Base-by-base conservation (phyloP, 129 eudicot species). In the Tagetes patula region DNA sequence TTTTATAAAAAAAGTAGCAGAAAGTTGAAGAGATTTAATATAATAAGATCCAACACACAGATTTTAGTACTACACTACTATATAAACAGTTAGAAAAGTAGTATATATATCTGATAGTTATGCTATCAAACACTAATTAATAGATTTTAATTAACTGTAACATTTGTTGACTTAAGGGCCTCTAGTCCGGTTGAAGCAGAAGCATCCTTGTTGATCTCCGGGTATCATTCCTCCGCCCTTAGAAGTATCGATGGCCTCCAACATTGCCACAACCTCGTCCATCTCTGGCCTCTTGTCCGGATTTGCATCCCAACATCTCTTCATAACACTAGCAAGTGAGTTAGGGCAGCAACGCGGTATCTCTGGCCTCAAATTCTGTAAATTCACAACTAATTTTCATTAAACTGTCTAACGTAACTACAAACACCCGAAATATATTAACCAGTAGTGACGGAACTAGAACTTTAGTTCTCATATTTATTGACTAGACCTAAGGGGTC, bases 161-260 rank as follows among this genome's bases (percentile, higher is more conserved):
- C 46, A n/a, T 13, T 6, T 64, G 11, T 64, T 2, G 1, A 64
- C 13, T 84, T 77, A 88, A 69, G 97, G 96, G 39, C 97, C 96
- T 77, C 92, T 47, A 9, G 65, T 63, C 55, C 84, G 71, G 20
- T 85, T 84, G 69, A 88, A 91, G 82, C 90, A 88, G 41, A 88
- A 83, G 66, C 97, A 91, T 46, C 90, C 96, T 40, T 88, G 81
- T 33, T 88, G 92, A 78, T 88, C 90, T 40, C 76, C 76, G 6
- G 97, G 96, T 53, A 91, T 87, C 97, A 91, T 91, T 30, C 97
- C 97, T 10, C 97, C 96, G 6, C 97, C 96, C 69, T 83, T 91
- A 6, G 97, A 84, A 39, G 97, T 91, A 67, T 91, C 93, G 14
- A 86, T 91, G 13, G 96, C 92, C 80, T 91, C 97, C 84, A 88